phyloP scores from a whole-genome alignment of 345 rosid genomes.

The Streptanthus diversifolius region DNA sequence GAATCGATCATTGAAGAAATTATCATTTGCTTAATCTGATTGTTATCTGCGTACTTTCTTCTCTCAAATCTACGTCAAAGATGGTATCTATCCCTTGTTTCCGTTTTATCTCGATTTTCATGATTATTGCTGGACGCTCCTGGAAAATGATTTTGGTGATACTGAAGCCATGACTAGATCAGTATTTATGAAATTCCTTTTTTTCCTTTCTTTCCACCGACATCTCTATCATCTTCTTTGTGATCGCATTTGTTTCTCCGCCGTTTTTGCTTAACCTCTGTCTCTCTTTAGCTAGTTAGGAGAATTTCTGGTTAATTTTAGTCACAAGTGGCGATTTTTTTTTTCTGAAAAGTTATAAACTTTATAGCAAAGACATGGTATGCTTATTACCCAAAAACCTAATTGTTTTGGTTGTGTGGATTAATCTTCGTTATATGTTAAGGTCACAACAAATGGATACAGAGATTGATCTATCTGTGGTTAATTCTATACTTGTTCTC shows the following conservation, averaged over 20 bases:
- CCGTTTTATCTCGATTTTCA: background rate
- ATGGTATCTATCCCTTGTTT: conserved; percentile 26
- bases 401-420: background rate
- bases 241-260: too few species aligned
- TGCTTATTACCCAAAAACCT: background rate
- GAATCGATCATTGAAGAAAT: background rate
- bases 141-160: too few species aligned
- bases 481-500: background rate
- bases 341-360: background rate
- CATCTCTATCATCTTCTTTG: background rate
- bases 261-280: too few species aligned
- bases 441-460: background rate
- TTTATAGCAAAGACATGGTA: background rate
- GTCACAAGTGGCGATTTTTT: background rate
- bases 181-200: too few species aligned
- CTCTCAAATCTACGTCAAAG: background rate
- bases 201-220: too few species aligned
- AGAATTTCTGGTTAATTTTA: background rate
- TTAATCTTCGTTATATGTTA: background rate
- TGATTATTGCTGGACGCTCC: too few species aligned
- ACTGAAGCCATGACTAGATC: too few species aligned
- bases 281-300: background rate
- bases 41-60: background rate
- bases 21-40: background rate
- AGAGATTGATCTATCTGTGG: background rate